Percentiles rank a stretch among this genome's conserved stretches.
phyloP scores from a whole-genome alignment of 371 early-diverging fungal genomes.

The Dinochytrium kinnereticum region DNA sequence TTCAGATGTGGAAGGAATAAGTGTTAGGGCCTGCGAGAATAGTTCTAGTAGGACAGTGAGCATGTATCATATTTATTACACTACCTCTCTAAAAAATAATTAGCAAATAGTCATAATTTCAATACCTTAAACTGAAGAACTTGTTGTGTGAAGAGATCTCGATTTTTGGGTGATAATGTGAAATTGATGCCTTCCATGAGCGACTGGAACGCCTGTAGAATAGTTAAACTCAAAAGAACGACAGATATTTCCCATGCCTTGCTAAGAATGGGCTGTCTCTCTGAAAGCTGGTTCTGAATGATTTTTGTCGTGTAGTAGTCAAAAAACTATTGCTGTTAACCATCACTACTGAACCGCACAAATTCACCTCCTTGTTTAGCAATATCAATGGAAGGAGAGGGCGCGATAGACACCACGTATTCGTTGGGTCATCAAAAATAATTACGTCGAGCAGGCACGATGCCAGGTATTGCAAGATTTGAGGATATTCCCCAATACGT shows the following conservation, averaged over 20 bases:
- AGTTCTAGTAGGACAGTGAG: slow-evolving; percentile 1
- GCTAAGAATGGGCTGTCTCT: slow-evolving; percentile 68
- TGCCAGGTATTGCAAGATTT: slow-evolving; percentile 66
- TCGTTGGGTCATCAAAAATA: slow-evolving; percentile 78
- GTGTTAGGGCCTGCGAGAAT: neutral
- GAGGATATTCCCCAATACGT: slow-evolving; percentile 61
- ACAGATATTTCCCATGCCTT: slow-evolving; percentile 50
- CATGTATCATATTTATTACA: neutral
- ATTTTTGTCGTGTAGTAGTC: slow-evolving; percentile 69
- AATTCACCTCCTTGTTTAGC: slow-evolving; percentile 70
- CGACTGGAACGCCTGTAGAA: slow-evolving; percentile 51
- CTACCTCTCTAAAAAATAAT: slow-evolving; percentile 10
- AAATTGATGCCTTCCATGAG: slow-evolving; percentile 74
- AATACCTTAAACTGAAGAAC: slow-evolving; percentile 61
- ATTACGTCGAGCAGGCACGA: slow-evolving; percentile 70
- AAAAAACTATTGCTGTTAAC: too few relatives aligned
- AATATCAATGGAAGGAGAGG: slow-evolving; percentile 80
- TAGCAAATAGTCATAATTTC: too few relatives aligned
- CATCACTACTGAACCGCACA: too few relatives aligned
- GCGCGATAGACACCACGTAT: slow-evolving; percentile 83
- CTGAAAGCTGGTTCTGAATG: slow-evolving; percentile 73
- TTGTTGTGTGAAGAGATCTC: slow-evolving; percentile 83
- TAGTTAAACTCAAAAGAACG: neutral
- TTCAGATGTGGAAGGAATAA: neutral
- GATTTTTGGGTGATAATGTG: slow-evolving; percentile 67